phyloP scores from a whole-genome alignment of 352 stramenopile genomes.

The Globisporangium uncinulatum region DNA sequence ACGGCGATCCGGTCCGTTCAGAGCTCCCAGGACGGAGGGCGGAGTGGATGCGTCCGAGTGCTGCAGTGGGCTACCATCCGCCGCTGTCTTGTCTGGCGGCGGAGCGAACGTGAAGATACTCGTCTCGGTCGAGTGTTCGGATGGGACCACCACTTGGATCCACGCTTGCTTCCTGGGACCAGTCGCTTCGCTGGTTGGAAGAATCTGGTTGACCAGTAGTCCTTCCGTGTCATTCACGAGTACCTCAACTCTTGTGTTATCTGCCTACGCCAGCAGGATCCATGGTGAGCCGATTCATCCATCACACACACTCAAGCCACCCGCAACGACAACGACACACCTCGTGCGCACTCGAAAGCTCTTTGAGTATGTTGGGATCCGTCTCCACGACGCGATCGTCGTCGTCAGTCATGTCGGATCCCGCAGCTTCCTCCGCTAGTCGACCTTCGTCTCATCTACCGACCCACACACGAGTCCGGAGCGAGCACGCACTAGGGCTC shows the following conservation, averaged over 20 bases:
- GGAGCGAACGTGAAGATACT: conserved; percentile 54
- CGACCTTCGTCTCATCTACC: no score
- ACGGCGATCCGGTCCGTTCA: no score
- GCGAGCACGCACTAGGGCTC: no score
- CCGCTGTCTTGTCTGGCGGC: not conserved
- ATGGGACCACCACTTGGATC: conserved; percentile 19
- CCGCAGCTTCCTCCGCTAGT: no score
- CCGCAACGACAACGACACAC: no score
- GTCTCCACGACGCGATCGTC: no score
- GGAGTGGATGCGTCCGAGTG: not conserved
- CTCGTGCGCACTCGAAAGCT: no score
- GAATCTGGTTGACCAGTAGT: conserved; percentile 2
- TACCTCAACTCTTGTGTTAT: conserved; percentile 11
- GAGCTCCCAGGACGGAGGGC: not conserved
- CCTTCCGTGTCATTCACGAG: conserved; percentile 30
- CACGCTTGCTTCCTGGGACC: conserved; percentile 33
- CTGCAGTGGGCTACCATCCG: not conserved
- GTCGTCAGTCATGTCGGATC: no score
- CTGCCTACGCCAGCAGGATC: not conserved
- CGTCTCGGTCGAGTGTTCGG: conserved; percentile 13
- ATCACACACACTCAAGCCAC: no score
- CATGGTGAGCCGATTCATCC: not conserved
- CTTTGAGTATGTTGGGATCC: no score
- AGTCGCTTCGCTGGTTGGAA: not conserved
- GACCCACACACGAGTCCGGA: no score